Base-by-base conservation (phyloP, 176 grass and related monocot genomes). In the Themeda triandra region DNA sequence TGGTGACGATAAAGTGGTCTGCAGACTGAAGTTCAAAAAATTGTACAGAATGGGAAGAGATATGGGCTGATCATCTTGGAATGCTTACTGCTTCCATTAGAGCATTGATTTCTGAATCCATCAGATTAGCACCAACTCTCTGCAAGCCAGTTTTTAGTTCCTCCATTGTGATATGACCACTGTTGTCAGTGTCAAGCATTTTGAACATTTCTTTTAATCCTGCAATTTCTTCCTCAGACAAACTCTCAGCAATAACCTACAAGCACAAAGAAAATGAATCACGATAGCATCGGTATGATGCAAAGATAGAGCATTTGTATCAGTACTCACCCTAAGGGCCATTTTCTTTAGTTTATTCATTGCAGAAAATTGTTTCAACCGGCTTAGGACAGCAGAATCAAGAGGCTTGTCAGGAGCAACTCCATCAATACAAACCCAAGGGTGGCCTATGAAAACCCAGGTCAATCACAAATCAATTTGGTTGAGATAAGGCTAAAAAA, bases 311-410 rank as follows among this genome's bases (percentile, higher is more conserved):
- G 37, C 58, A 36, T 59, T 24, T n/a, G 24, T 53, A 29, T 66
- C 21, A 76, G 17, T 29, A 66, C 89, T 91, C 73, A 94, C 92
- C 86, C 89, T 89, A 81, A 94, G 89, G 28, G 89, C 89, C 92
- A 91, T 94, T 81, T 91, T 94, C 80, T 94, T 94, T 24, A 94
- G 81, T 84, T 94, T 94, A 73, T 94, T 94, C 92, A 94, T 94
- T 87, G 92, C 92, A 66, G 92, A 94, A 78, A 94, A 94, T 46
- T 94, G 92, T 87, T 94, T 94, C 32, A 94, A 75, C 12, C 92
- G 86, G 79, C 80, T 87, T 48, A 94, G 60, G 41, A 94, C 92
- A 58, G 92, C 92, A 76, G 92, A 94, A 85, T 94, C 92, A 81
- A 94, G 92, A 89, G 92, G 92, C 66, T 87, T 94, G 79, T 94